Percentiles rank a stretch among this genome's conserved stretches.
These are phyloP conservation scores for Hortaea sp. DNA, from an alignment of 2,329 filamentous ascomycete genomes.

Conservation along the genomic window DNA sequence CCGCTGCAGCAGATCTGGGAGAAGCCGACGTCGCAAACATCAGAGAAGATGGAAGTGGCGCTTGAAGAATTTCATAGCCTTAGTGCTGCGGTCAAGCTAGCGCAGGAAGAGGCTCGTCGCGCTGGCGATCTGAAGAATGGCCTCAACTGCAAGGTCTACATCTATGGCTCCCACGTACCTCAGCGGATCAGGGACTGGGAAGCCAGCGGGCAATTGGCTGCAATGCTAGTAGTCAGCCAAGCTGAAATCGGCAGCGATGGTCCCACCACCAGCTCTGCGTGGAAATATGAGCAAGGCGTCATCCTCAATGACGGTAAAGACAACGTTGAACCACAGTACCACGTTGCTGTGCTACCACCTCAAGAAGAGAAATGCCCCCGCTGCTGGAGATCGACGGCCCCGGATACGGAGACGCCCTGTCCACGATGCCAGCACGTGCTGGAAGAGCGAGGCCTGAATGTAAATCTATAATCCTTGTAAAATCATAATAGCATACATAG, in stretches of 20 bases:
- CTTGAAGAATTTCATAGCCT: slow-evolving; percentile 36
- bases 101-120: slow-evolving; percentile 61
- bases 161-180: slow-evolving; percentile 26
- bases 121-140: slow-evolving; percentile 70
- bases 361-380: slow-evolving; percentile 62
- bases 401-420: slow-evolving; percentile 55
- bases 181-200: slow-evolving; percentile 2
- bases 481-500: no score
- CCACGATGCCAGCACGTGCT: slow-evolving; percentile 61
- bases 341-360: slow-evolving; percentile 31
- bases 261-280: slow-evolving; percentile 23
- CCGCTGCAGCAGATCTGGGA: slow-evolving; percentile 19
- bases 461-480: background rate
- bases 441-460: slow-evolving; percentile 12
- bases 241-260: slow-evolving; percentile 1
- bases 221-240: slow-evolving; percentile 34
- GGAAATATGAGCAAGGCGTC: slow-evolving; percentile 6
- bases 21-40: background rate
- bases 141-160: slow-evolving; percentile 62
- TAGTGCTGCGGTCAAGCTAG: slow-evolving; percentile 60
- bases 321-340: slow-evolving; percentile 10
- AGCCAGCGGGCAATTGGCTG: slow-evolving; percentile 25
- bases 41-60: slow-evolving; percentile 35
- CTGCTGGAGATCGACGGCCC: slow-evolving; percentile 81
- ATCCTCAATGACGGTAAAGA: background rate